phyloP scores from a whole-genome alignment of 2,329 filamentous ascomycete genomes.

The Calycina herbarum region DNA sequence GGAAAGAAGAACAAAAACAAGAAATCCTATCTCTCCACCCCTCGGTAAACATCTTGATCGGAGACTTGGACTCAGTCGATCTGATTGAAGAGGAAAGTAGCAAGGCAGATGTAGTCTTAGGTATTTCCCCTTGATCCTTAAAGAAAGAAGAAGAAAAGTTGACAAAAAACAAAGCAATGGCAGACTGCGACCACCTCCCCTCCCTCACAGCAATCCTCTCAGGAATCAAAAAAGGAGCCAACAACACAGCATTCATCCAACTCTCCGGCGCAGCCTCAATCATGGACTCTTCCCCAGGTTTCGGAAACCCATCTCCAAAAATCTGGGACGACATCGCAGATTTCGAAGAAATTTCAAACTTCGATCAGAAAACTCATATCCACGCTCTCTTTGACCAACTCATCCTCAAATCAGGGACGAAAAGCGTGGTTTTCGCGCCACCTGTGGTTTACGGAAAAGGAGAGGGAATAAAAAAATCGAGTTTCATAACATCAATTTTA shows the following conservation, averaged over 20 bases:
- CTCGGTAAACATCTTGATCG: conserved; percentile 16
- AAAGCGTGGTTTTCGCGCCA: conserved; percentile 42
- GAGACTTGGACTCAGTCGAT: conserved; percentile 18
- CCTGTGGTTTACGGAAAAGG: conserved; percentile 56
- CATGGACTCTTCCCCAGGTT: conserved; percentile 11
- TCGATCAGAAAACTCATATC: conserved; percentile 40
- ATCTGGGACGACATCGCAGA: conserved; percentile 48
- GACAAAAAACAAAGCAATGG: conserved; percentile 12
- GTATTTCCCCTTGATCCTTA: conserved; percentile 10
- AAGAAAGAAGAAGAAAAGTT: neutral
- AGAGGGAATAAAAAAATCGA: conserved; percentile 51
- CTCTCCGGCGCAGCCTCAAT: conserved; percentile 22
- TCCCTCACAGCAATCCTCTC: conserved; percentile 15
- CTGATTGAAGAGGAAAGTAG: conserved; percentile 19
- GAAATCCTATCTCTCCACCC: conserved; percentile 19
- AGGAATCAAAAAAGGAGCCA: conserved; percentile 17
- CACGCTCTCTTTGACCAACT: too few species aligned
- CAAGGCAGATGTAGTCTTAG: conserved; percentile 21
- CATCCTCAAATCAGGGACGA: too few species aligned
- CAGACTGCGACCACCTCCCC: conserved; percentile 16
- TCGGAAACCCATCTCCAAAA: conserved; percentile 37
- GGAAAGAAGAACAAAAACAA: conserved; percentile 19
- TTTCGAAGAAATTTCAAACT: conserved; percentile 43
- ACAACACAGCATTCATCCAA: conserved; percentile 16
- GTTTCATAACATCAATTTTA: conserved; percentile 50